These are phyloP conservation scores for Noccaea caerulescens DNA, from an alignment of 345 rosid species.

Conservation along the genomic window DNA sequence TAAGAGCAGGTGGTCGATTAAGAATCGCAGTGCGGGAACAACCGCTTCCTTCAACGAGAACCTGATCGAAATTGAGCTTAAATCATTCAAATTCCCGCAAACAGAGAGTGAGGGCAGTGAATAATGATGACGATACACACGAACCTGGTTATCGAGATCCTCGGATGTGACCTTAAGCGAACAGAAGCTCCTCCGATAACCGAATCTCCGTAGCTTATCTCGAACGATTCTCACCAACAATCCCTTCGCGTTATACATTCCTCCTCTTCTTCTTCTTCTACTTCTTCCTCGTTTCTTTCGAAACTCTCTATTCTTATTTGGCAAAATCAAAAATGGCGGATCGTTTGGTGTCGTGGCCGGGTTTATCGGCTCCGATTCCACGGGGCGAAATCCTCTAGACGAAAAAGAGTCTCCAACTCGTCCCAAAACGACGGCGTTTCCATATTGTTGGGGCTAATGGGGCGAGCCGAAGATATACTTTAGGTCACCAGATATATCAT, in stretches of 20 bases:
- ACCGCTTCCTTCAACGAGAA: conserved; percentile 72
- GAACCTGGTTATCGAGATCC: conserved; percentile 61
- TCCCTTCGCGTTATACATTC: conserved; percentile 47
- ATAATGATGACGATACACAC: not conserved
- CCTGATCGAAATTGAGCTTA: conserved; percentile 45
- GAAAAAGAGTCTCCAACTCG: not conserved
- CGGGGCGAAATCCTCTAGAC: not conserved
- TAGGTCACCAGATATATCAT: too few species aligned
- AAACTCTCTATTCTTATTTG: conserved; percentile 25
- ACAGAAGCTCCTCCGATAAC: conserved; percentile 45
- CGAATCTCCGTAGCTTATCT: conserved; percentile 29
- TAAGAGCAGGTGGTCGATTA: conserved; percentile 79
- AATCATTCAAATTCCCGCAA: not conserved
- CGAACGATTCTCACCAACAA: conserved; percentile 45
- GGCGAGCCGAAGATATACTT: not conserved
- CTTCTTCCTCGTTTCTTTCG: not conserved
- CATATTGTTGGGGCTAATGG: conserved; percentile 8
- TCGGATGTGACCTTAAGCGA: conserved; percentile 50
- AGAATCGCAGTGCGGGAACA: conserved; percentile 78
- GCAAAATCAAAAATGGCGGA: conserved; percentile 37
- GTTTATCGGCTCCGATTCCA: conserved; percentile 29
- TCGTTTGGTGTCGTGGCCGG: conserved; percentile 25
- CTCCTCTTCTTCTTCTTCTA: not conserved
- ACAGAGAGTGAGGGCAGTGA: not conserved
- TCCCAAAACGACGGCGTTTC: conserved; percentile 21